A percentile compares a stretch with the other conserved stretches of the same genome.
phyloP scores from a whole-genome alignment of 352 stramenopile genomes.

The Aphanomyces invadans region DNA sequence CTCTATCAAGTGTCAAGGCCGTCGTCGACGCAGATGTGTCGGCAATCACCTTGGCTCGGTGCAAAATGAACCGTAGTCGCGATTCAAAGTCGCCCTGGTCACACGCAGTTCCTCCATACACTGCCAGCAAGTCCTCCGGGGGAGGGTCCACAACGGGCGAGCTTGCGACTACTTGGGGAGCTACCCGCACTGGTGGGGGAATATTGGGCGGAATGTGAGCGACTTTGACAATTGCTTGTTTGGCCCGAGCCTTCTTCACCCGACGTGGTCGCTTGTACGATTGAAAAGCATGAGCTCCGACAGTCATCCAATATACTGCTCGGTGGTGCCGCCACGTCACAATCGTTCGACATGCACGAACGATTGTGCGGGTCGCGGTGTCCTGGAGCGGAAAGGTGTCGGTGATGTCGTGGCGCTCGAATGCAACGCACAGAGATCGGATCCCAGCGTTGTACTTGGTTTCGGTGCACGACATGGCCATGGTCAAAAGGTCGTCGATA shows the following conservation, averaged over 20 bases:
- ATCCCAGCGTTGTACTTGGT: neutral
- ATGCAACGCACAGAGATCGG: neutral
- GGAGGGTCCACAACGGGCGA: no score
- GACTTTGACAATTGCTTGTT: no score
- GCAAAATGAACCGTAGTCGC: neutral
- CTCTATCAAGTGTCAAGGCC: neutral
- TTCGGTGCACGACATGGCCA: neutral
- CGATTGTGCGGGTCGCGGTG: neutral
- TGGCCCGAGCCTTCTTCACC: neutral
- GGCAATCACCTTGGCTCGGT: constrained; percentile 7
- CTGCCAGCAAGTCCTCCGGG: neutral
- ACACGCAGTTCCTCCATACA: neutral
- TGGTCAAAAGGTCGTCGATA: neutral
- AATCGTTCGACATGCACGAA: neutral
- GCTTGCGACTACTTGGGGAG: no score
- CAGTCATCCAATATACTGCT: neutral
- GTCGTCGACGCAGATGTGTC: neutral
- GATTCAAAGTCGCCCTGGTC: neutral
- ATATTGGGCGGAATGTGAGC: no score
- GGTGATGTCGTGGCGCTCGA: neutral
- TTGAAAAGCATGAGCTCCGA: neutral
- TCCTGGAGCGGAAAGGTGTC: neutral
- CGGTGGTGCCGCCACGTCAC: neutral
- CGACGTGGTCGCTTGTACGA: neutral
- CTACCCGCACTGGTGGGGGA: no score